Evolutionary conservation across 2,329 filamentous ascomycete species (phyloP), one percentile per base, ranked within the genome.

Genomic region (Cytospora paraplurivora): DNA sequence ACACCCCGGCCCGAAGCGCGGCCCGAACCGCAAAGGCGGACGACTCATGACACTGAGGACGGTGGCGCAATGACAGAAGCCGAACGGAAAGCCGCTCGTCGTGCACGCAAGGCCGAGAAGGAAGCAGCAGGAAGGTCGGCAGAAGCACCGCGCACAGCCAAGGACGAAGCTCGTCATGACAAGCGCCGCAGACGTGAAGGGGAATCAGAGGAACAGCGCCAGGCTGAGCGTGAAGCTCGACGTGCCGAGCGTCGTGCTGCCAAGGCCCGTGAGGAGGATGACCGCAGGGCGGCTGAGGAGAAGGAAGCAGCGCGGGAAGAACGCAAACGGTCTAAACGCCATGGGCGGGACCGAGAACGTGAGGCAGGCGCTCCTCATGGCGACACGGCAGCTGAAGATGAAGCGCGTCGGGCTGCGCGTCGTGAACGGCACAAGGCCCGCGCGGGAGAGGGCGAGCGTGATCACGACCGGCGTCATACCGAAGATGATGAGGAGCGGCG

Each of bases 51-150:
- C 50, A 82, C 83, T 19, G 83, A 85, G 5, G 85, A 83, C 47
- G 78, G 85, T 47, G 81, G 74, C 15, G 73, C 76, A 7, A 77
- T 79, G 63, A 77, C 82, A 3, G 85, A 87, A 17, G 78, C 81
- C 35, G 85, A 88, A 13, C 83, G 86, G 55, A 82, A 82, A 52
- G 85, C 85, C 35, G 86, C 86, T 62, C 85, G 88, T n/a, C 83
- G 82, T 62, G 82, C 85, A 1, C 82, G 80, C 58, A 82, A 82
- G 17, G 81, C 82, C 2, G 84, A 87, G 62, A 77, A 76, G 13
- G 75, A 74, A 62, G 68, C 69, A 8, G 77, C 78, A 21, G 66
- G 75, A 33, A 79, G 76, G 53, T 80, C 78, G 7, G 79, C 79
- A 4, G 84, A 88, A 60, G 86, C 88, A 56, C 78, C 82, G 7